Percentiles rank a stretch among this genome's conserved stretches.
Conservation (phyloP, 208 protist species). For the Endotrypanum monterogeii region DNA sequence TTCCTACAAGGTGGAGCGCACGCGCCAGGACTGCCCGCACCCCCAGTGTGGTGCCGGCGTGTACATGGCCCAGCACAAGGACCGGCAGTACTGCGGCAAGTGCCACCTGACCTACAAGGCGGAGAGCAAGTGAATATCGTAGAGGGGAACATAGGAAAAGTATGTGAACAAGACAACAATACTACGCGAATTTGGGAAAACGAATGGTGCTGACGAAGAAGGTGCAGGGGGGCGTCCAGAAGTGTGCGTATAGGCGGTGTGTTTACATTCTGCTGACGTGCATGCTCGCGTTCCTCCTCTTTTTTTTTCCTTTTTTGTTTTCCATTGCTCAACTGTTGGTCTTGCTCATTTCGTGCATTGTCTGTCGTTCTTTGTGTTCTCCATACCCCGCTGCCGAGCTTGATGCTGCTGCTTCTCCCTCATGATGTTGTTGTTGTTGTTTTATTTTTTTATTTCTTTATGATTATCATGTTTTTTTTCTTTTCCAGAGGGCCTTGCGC, state of each 20-base stretch:
- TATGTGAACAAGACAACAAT: not conserved
- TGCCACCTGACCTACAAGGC: conserved; percentile 96
- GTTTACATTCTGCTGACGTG: not conserved
- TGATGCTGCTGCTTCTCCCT: too few relatives aligned
- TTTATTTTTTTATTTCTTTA: not conserved
- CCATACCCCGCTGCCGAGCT: not conserved
- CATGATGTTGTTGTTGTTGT: too few relatives aligned
- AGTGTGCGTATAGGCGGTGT: not conserved
- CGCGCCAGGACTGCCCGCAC: conserved; percentile 96
- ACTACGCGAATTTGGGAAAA: not conserved
- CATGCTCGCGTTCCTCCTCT: not conserved
- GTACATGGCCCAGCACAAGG: conserved; percentile 99
- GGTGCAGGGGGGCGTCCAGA: too few relatives aligned
- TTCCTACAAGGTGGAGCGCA: conserved; percentile 96
- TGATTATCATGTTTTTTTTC: not conserved
- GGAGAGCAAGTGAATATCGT: conserved; percentile 26
- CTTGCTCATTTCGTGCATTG: not conserved
- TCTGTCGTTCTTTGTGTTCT: not conserved
- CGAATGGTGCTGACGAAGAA: not conserved
- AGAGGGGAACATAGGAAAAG: not conserved
- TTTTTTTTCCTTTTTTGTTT: not conserved
- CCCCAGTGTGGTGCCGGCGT: conserved; percentile 97
- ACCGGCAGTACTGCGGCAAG: conserved; percentile 99
- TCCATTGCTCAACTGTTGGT: too few relatives aligned
- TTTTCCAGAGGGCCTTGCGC: not conserved